Conservation (phyloP, 305 asterid genomes). For the Solanum hybrid region DNA sequence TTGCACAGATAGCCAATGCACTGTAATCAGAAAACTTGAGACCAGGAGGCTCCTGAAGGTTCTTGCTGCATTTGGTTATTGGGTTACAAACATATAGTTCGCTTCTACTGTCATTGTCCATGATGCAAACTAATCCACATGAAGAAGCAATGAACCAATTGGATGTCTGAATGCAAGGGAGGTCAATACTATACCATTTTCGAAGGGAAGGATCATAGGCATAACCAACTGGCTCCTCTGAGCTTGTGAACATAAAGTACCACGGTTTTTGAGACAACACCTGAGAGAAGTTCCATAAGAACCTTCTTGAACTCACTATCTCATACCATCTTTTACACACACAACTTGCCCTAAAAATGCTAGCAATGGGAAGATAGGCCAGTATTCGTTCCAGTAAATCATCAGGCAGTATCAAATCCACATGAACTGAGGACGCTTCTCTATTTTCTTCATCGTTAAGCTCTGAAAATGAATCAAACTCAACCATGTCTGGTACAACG, state of each 20-base stretch:
- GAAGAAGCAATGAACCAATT: slow-evolving; percentile 75
- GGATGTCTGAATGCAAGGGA: slow-evolving; percentile 66
- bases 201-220: slow-evolving; percentile 67
- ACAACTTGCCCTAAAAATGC: slow-evolving; percentile 69
- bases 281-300: slow-evolving; percentile 48
- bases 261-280: slow-evolving; percentile 56
- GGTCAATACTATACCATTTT: slow-evolving; percentile 71
- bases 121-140: slow-evolving; percentile 70
- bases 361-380: slow-evolving; percentile 64
- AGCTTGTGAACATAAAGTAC: slow-evolving; percentile 96
- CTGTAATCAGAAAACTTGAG: slow-evolving; percentile 60
- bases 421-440: slow-evolving; percentile 35
- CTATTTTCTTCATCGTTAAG: slow-evolving; percentile 35
- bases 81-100: slow-evolving; percentile 75
- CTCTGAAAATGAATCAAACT: slow-evolving; percentile 38
- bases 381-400: slow-evolving; percentile 81
- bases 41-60: slow-evolving; percentile 51
- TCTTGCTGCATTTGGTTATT: slow-evolving; percentile 36
- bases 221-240: slow-evolving; percentile 72
- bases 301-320: slow-evolving; percentile 62
- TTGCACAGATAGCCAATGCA: slow-evolving; percentile 55
- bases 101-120: slow-evolving; percentile 75
- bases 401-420: slow-evolving; percentile 70
- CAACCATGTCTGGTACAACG: slow-evolving; percentile 7
- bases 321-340: slow-evolving; percentile 84